These are phyloP conservation scores for Escovopsis sp. DNA, from an alignment of 2,329 filamentous ascomycete genomes.

Conservation along the genomic window DNA sequence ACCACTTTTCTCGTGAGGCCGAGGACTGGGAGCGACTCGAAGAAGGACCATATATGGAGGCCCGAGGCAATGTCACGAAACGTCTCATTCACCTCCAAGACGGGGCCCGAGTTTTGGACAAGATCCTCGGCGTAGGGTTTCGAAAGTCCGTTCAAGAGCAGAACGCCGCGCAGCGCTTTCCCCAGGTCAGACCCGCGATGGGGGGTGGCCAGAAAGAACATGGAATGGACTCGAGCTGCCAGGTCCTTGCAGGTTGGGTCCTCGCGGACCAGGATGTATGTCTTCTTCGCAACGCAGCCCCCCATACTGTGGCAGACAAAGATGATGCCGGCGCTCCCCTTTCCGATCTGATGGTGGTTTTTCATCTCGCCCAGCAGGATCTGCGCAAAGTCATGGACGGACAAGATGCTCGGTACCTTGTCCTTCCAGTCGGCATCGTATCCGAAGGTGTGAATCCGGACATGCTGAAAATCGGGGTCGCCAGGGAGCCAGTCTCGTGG, in stretches of 20 bases:
- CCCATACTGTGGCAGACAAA: conserved; percentile 5
- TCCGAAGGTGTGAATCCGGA: conserved; percentile 4
- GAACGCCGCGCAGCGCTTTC: background rate
- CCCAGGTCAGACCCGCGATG: conserved; percentile 2
- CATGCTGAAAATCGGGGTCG: conserved; percentile 1
- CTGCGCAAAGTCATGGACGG: conserved; percentile 2
- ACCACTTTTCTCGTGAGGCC: background rate
- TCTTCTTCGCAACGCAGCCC: conserved; percentile 1
- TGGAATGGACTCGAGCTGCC: conserved; percentile 1
- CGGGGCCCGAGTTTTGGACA: background rate
- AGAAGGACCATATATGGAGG: conserved; percentile 4
- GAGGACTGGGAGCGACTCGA: conserved; percentile 1
- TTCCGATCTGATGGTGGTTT: background rate
- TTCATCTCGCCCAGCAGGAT: conserved; percentile 1
- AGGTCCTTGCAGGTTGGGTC: background rate
- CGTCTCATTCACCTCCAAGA: conserved; percentile 1
- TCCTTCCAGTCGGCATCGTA: conserved; percentile 4
- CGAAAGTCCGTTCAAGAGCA: conserved; percentile 1
- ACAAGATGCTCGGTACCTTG: background rate
- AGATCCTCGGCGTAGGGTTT: conserved; percentile 3
- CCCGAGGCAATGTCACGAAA: conserved; percentile 3
- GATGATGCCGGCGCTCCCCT: background rate
- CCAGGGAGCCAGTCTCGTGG: conserved; percentile 3
- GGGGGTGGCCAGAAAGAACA: conserved; percentile 4
- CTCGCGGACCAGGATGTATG: conserved; percentile 2